Conservation (phyloP, 192 early-diverging fungal genomes). For the Umbelopsis ramanniana region DNA sequence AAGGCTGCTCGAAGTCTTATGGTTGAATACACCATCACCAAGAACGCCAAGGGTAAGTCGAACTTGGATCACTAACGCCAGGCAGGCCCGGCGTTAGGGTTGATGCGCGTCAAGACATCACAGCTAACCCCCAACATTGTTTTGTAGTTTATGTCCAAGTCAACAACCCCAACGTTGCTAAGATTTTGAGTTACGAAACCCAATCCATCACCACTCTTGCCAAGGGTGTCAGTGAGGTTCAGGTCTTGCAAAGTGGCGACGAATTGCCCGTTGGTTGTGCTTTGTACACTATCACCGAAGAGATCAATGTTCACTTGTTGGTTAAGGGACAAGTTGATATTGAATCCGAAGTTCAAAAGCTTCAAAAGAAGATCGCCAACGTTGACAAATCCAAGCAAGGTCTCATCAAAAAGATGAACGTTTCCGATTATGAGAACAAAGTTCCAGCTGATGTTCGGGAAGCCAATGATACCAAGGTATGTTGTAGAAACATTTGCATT, state of each 20-base stretch:
- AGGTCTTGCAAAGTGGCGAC: constrained; percentile 56
- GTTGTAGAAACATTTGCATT: constrained; percentile 4
- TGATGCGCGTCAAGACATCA: too few species aligned
- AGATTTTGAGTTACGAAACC: constrained; percentile 61
- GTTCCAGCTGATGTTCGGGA: constrained; percentile 77
- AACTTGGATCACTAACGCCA: too few species aligned
- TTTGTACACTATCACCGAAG: constrained; percentile 68
- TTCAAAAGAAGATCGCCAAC: constrained; percentile 78
- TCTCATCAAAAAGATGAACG: constrained; percentile 64
- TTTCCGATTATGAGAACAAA: constrained; percentile 70
- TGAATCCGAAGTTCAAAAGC: constrained; percentile 80
- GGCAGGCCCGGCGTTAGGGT: too few species aligned
- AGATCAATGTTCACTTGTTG: constrained; percentile 74
- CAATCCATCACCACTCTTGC: constrained; percentile 70
- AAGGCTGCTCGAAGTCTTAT: constrained; percentile 78
- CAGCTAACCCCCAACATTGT: too few species aligned
- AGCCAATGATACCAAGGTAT: constrained; percentile 64
- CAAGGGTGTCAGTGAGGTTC: constrained; percentile 74
- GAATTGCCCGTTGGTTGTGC: constrained; percentile 82
- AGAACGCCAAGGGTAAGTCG: constrained; percentile 65
- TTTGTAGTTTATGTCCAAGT: constrained; percentile 64
- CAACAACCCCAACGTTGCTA: constrained; percentile 42
- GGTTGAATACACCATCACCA: constrained; percentile 78
- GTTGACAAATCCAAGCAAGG: constrained; percentile 59
- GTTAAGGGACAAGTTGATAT: constrained; percentile 77